These are phyloP conservation scores for Fusarium graminum DNA, from an alignment of 2,329 filamentous ascomycete species.

Conservation along the genomic window DNA sequence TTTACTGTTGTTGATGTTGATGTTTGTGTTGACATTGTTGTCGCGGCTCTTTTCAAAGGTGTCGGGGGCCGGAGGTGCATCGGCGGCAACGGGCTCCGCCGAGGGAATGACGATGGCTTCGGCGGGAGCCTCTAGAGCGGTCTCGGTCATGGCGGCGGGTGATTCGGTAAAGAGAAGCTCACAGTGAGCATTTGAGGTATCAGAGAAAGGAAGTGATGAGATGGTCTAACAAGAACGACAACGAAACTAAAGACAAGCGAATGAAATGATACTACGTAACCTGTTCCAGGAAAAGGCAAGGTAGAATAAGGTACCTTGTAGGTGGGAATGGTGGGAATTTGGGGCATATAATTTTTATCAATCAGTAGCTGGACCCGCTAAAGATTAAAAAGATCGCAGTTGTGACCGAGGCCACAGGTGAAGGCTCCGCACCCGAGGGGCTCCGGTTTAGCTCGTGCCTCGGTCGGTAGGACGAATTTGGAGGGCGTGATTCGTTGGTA, in stretches of 20 bases:
- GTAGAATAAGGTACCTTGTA: neutral
- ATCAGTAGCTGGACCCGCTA: neutral
- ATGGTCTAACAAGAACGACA: constrained; percentile 1
- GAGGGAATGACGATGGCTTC: constrained; percentile 46
- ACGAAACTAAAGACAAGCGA: constrained; percentile 7
- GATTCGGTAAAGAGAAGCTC: constrained; percentile 33
- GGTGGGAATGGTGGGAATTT: constrained; percentile 6
- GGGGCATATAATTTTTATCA: constrained; percentile 11
- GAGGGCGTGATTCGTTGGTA: constrained; percentile 41
- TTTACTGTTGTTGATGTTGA: constrained; percentile 2
- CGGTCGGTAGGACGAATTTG: constrained; percentile 29
- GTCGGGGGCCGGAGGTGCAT: constrained; percentile 33
- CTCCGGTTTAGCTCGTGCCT: constrained; percentile 33
- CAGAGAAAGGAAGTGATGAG: neutral
- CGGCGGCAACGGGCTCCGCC: constrained; percentile 41
- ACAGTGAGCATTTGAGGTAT: constrained; percentile 35
- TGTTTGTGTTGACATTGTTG: neutral
- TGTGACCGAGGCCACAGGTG: constrained; percentile 44
- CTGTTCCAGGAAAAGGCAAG: constrained; percentile 24
- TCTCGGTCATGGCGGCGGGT: constrained; percentile 46
- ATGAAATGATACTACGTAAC: constrained; percentile 15
- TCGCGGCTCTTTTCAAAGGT: constrained; percentile 26
- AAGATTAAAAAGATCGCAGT: constrained; percentile 36
- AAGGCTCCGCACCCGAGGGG: constrained; percentile 25
- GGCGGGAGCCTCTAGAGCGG: constrained; percentile 42